Percentiles rank a stretch among this genome's conserved stretches.
These are phyloP conservation scores for Akebia trifoliata DNA, from an alignment of 164 flowering plant genomes.

Conservation along the genomic window DNA sequence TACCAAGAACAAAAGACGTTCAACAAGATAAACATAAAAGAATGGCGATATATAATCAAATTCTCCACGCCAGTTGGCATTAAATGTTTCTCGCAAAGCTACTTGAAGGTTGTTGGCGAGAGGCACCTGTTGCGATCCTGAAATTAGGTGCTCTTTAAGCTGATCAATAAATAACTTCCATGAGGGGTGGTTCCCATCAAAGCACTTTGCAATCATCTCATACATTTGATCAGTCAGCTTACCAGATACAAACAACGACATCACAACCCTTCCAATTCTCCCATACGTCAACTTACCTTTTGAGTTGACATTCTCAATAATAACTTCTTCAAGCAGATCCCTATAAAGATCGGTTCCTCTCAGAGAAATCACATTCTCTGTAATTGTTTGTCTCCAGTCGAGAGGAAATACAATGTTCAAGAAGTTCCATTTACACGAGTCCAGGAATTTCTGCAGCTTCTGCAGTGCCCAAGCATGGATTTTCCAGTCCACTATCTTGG, in stretches of 20 bases:
- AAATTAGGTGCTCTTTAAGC: slow-evolving; percentile 11
- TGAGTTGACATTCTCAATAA: slow-evolving; percentile 13
- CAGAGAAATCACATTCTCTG: slow-evolving; percentile 29
- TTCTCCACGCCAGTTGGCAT: slow-evolving; percentile 29
- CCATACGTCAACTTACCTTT: slow-evolving; percentile 35
- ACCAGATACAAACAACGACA: slow-evolving; percentile 39
- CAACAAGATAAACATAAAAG: slow-evolving; percentile 53
- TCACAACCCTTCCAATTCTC: slow-evolving; percentile 41
- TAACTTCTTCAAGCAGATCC: slow-evolving; percentile 33
- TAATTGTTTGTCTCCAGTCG: slow-evolving; percentile 29
- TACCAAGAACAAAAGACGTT: slow-evolving; percentile 41
- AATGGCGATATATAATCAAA: slow-evolving; percentile 50
- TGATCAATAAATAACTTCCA: slow-evolving; percentile 39
- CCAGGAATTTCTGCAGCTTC: slow-evolving; percentile 20
- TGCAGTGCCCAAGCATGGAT: slow-evolving; percentile 18
- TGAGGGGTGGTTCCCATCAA: slow-evolving; percentile 15
- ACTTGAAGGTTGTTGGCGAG: slow-evolving; percentile 14
- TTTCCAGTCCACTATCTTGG: slow-evolving; percentile 10
- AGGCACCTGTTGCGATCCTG: slow-evolving; percentile 11
- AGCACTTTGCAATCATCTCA: slow-evolving; percentile 16
- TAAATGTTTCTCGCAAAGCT: slow-evolving; percentile 39
- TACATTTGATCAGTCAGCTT: slow-evolving; percentile 24
- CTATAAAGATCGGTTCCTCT: slow-evolving; percentile 32
- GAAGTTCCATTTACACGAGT: slow-evolving; percentile 20
- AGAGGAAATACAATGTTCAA: slow-evolving; percentile 33